Evolutionary conservation across 148 eudicot species (phyloP).

Genomic region (Nepenthes mirabilis): DNA sequence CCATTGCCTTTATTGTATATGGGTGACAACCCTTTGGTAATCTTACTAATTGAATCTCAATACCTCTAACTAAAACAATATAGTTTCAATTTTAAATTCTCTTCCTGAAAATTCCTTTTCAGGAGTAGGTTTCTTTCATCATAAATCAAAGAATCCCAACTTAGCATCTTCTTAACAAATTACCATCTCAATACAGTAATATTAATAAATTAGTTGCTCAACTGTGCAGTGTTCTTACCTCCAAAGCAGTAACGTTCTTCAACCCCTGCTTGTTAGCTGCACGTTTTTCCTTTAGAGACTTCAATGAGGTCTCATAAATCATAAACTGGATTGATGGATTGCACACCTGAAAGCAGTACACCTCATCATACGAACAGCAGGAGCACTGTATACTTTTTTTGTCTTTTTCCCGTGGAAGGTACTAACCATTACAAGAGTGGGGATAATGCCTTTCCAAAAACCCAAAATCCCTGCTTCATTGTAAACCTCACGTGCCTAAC

Average conservation of each 20-base stretch:
- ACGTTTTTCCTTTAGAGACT: conserved; percentile 48
- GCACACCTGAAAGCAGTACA: conserved; percentile 44
- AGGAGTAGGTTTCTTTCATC: background rate
- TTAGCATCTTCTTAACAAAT: background rate
- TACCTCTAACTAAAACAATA: background rate
- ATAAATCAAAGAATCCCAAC: background rate
- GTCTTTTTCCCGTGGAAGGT: conserved; percentile 1
- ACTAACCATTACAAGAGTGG: conserved; percentile 82
- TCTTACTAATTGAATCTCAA: too few species aligned
- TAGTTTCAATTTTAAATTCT: background rate
- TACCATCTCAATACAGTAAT: background rate
- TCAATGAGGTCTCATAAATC: conserved; percentile 75
- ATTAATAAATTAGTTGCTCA: background rate
- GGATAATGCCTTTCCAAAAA: conserved; percentile 91
- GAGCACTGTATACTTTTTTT: background rate
- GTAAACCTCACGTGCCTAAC: conserved; percentile 75
- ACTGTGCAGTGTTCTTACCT: conserved; percentile 27
- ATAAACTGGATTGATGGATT: conserved; percentile 96
- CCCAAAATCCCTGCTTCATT: conserved; percentile 81
- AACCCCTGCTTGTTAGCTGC: conserved; percentile 31
- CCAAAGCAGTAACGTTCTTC: conserved; percentile 53
- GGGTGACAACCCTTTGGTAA: too few species aligned
- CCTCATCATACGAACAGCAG: conserved; percentile 1
- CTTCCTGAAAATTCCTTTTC: background rate
- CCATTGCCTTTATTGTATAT: too few species aligned